Evolutionary conservation across 148 eudicot genomes (phyloP).

Genomic region (Fagopyrum homotropicum): DNA sequence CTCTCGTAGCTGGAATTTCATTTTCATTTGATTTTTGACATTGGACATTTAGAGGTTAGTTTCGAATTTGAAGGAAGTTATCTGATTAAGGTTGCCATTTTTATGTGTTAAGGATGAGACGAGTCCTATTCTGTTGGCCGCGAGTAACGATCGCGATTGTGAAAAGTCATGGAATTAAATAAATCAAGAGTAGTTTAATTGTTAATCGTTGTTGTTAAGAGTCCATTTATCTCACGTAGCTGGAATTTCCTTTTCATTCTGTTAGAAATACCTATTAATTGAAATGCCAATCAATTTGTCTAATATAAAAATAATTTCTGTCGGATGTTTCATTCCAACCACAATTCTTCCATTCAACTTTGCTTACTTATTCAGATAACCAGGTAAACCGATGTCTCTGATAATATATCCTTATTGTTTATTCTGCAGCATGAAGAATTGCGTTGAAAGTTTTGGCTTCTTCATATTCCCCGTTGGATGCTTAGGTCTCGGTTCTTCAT

Average conservation of each 20-base stretch:
- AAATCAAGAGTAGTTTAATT: not conserved
- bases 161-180: not conserved
- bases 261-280: not conserved
- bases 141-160: not conserved
- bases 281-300: not conserved
- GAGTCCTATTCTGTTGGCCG: not conserved
- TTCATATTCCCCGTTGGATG: not conserved
- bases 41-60: not conserved
- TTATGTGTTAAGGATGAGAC: not conserved
- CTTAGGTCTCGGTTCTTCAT: not conserved
- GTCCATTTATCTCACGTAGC: not conserved
- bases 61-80: not conserved
- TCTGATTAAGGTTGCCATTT: not conserved
- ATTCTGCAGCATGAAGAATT: no score
- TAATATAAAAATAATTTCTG: not conserved
- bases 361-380: constrained; percentile 1
- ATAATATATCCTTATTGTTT: not conserved
- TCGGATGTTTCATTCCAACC: not conserved
- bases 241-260: constrained; percentile 4
- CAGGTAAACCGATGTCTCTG: not conserved
- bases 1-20: no score
- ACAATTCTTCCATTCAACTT: not conserved
- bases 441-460: not conserved
- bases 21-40: not conserved
- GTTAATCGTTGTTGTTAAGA: no score